Evolutionary conservation across 768 basidiomycete species (phyloP), one percentile per base, ranked within the genome.

Genomic region (Naganishia friedmannii): DNA sequence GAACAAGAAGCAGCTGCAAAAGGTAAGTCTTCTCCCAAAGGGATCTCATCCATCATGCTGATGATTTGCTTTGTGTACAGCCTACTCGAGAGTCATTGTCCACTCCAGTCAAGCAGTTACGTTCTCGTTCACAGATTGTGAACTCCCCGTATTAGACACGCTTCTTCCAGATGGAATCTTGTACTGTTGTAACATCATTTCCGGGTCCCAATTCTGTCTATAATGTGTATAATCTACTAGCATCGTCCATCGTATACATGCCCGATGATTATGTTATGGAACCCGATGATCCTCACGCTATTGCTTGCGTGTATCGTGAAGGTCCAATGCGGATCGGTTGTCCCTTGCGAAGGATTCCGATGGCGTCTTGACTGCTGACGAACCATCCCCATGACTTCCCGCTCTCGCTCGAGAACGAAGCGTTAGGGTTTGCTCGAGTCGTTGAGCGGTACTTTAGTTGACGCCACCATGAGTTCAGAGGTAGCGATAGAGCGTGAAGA

Each of bases 1-100:
- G 72, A 93, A 95, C 84, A 97, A 96, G 90, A 92, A 90, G 83
- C 88, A 88, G 70, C 84, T 99, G 71, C 88, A 87, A 83, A 88
- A 86, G 81, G 93, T 92, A 0, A 91, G 48, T 51, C 13, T 7
- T 23, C 1, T n/a, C 12, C 3, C 48, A 23, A 26, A n/a, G 3
- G 13, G 31, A 8, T 3, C 23, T n/a, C 4, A n/a, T 39, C 9
- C 34, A 19, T 45, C n/a, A 42, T 42, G 68, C 31, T 68, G 58
- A 54, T 56, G 15, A 53, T 28, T 31, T 6, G 45, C n/a, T 39
- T 9, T 55, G 0, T 42, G 3, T 31, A 13, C 42, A 72, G 72
- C 72, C 68, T 31, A 69, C 80, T 0, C 72, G 73, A 21, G 68
- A 72, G 23, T 70, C 75, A 4, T 58, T 73, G 6, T 74, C 76